These are phyloP conservation scores for Salix viminalis DNA, from an alignment of 345 rosid genomes.

Conservation along the genomic window DNA sequence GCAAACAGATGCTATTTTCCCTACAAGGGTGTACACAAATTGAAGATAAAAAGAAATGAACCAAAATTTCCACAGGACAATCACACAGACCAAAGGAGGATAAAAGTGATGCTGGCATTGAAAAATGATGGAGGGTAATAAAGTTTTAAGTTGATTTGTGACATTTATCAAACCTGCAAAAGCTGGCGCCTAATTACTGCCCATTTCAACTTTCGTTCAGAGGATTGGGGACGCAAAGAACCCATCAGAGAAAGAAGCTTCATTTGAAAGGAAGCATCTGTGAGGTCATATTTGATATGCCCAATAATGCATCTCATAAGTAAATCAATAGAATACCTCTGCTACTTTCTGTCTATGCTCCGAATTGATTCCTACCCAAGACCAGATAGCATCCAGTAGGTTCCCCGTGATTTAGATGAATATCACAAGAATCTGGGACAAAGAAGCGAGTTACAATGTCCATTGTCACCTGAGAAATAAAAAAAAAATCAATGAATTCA, in stretches of 20 bases:
- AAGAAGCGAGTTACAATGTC: conserved; percentile 61
- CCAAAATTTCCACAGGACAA: neutral
- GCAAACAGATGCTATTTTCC: neutral
- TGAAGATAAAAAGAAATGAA: neutral
- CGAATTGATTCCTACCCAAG: conserved; percentile 85
- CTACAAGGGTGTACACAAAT: neutral
- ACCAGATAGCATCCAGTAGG: conserved; percentile 86
- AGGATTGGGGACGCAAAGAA: conserved; percentile 83
- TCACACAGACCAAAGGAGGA: neutral
- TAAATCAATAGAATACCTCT: conserved; percentile 50
- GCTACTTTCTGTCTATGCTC: conserved; percentile 86
- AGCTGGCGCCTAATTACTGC: conserved; percentile 88
- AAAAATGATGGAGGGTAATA: neutral
- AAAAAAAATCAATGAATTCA: neutral
- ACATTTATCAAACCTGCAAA: conserved; percentile 62
- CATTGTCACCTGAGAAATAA: conserved; percentile 56
- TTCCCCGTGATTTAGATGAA: conserved; percentile 92
- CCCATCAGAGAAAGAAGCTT: conserved; percentile 93
- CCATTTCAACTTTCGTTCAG: conserved; percentile 86
- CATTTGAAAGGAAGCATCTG: conserved; percentile 25
- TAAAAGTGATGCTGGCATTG: neutral
- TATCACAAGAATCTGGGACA: conserved; percentile 60
- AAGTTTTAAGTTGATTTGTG: neutral
- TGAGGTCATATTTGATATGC: conserved; percentile 20
- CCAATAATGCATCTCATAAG: conserved; percentile 8